Conservation (phyloP, 1,139 yeast genomes). For the Sugiyamaella novakii region DNA sequence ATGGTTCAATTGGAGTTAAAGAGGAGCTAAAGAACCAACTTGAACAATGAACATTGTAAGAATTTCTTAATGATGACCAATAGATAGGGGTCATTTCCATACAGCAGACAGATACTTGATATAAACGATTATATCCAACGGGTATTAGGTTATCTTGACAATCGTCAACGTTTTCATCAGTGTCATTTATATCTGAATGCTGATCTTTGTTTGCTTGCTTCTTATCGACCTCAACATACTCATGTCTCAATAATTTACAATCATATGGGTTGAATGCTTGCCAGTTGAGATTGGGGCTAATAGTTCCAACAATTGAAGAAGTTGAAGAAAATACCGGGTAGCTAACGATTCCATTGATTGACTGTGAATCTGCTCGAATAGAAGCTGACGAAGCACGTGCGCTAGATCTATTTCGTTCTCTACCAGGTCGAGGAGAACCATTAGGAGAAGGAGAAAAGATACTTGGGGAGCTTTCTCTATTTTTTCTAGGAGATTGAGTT, state of each 20-base stretch:
- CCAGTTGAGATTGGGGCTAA: slow-evolving; percentile 41
- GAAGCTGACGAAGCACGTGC: slow-evolving; percentile 7
- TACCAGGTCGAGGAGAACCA: not conserved
- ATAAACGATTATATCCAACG: slow-evolving; percentile 44
- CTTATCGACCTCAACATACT: slow-evolving; percentile 11
- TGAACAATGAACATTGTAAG: slow-evolving; percentile 38
- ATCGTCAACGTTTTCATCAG: too few species aligned
- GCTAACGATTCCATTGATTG: not conserved
- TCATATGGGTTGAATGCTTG: slow-evolving; percentile 45
- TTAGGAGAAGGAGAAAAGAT: not conserved
- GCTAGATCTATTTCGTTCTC: slow-evolving; percentile 4
- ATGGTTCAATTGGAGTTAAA: slow-evolving; percentile 42
- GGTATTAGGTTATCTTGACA: slow-evolving; percentile 31
- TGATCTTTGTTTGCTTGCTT: too few species aligned
- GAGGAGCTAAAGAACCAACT: slow-evolving; percentile 44
- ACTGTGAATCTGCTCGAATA: not conserved
- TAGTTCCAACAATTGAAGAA: slow-evolving; percentile 34
- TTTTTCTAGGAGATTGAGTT: slow-evolving; percentile 1
- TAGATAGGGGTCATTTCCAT: slow-evolving; percentile 41
- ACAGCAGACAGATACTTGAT: slow-evolving; percentile 36
- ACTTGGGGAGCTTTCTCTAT: slow-evolving; percentile 1
- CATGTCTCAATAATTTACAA: not conserved
- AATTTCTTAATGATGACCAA: slow-evolving; percentile 40
- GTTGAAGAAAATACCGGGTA: slow-evolving; percentile 28
- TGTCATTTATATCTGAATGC: slow-evolving; percentile 12